A percentile compares a stretch with the other conserved stretches of the same genome.
These are phyloP conservation scores for Trichosporon inkin DNA, from an alignment of 1,284 basidiomycete genomes.

Conservation along the genomic window DNA sequence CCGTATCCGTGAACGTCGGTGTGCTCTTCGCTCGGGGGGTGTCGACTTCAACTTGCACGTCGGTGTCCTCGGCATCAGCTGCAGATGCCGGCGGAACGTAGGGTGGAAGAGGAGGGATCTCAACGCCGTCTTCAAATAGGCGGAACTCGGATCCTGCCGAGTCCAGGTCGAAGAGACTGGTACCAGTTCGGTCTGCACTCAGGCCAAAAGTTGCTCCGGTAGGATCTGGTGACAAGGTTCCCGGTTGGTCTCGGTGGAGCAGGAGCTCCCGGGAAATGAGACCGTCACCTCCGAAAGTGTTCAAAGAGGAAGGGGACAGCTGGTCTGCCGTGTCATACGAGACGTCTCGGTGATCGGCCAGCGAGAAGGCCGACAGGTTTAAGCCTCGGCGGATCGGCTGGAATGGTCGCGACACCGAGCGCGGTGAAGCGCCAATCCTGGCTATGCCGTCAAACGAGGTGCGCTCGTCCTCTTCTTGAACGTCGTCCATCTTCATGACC, in stretches of 20 bases:
- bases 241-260: neutral
- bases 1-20: neutral
- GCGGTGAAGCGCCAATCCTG: neutral
- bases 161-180: neutral
- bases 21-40: constrained; percentile 1
- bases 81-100: neutral
- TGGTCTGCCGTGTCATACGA: neutral
- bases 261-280: constrained; percentile 13
- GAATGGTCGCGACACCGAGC: neutral
- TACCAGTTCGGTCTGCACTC: neutral
- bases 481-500: constrained; percentile 1
- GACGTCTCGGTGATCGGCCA: neutral
- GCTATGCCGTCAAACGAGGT: neutral
- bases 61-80: neutral
- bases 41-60: neutral
- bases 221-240: neutral
- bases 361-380: neutral
- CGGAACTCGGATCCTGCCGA: neutral
- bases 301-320: neutral
- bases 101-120: neutral
- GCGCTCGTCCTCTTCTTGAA: neutral
- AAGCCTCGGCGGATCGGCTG: neutral
- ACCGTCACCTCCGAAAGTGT: constrained; percentile 15
- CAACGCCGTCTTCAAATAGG: neutral
- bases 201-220: neutral